A percentile compares a stretch with the other conserved stretches of the same genome.
phyloP scores from a whole-genome alignment of 495 filamentous ascomycete species.

The Barbatosphaeria neglecta region DNA sequence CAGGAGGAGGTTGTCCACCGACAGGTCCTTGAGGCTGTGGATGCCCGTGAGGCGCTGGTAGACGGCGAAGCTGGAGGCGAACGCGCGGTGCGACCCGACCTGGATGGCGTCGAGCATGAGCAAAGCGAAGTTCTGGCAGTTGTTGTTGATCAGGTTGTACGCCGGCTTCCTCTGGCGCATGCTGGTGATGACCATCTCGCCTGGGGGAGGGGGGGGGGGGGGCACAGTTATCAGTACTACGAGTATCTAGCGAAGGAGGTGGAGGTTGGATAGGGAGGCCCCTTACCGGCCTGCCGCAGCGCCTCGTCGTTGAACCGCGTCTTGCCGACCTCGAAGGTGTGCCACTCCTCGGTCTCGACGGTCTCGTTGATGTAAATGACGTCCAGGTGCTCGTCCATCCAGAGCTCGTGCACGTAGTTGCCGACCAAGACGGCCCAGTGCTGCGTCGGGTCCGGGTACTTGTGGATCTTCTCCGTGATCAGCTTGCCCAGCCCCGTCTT shows the following conservation, averaged over 20 bases:
- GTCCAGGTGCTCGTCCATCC: conserved; percentile 33
- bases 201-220: conserved; percentile 6
- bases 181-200: conserved; percentile 30
- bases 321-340: conserved; percentile 27
- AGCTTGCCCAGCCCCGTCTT: conserved; percentile 28
- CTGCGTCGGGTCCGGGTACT: conserved; percentile 37
- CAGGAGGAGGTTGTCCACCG: conserved; percentile 15
- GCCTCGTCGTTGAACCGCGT: conserved; percentile 36
- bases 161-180: conserved; percentile 25
- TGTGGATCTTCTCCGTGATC: conserved; percentile 27
- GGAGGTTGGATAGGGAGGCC: too few species aligned
- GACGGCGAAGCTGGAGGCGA: conserved; percentile 29
- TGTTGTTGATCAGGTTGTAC: conserved; percentile 38
- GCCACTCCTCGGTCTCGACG: conserved; percentile 22
- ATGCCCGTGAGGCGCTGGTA: conserved; percentile 25
- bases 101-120: conserved; percentile 30
- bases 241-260: too few species aligned
- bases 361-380: conserved; percentile 34
- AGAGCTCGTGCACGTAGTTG: conserved; percentile 32
- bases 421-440: conserved; percentile 39
- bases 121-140: conserved; percentile 37
- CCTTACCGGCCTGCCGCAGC: conserved; percentile 26
- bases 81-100: conserved; percentile 22
- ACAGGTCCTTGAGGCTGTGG: conserved; percentile 26
- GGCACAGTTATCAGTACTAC: too few species aligned